Evolutionary conservation across 768 basidiomycete genomes (phyloP).

Genomic region (Suillus variegatus): DNA sequence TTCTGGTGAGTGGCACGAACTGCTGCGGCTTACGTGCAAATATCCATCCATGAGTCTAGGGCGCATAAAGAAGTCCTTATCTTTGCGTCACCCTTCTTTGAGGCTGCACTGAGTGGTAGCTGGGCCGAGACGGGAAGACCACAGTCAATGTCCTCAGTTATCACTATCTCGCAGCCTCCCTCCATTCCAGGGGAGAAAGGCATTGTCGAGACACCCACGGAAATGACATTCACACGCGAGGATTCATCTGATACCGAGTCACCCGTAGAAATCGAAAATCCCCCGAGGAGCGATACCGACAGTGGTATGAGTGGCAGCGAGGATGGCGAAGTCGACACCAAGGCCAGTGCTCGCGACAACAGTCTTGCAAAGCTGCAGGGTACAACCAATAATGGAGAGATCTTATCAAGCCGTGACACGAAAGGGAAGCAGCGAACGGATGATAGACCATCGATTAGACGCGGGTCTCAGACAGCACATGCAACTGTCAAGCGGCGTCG

Average conservation of each 20-base stretch:
- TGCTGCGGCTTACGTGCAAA: slow-evolving; percentile 9
- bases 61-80: slow-evolving; percentile 89
- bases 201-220: slow-evolving; percentile 43
- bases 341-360: slow-evolving; percentile 44
- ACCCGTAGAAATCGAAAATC: slow-evolving; percentile 40
- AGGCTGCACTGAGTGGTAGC: slow-evolving; percentile 85
- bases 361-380: slow-evolving; percentile 67
- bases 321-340: slow-evolving; percentile 29
- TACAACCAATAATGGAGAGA: slow-evolving; percentile 9
- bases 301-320: slow-evolving; percentile 33
- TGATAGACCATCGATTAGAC: slow-evolving; percentile 8
- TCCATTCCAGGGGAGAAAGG: slow-evolving; percentile 52
- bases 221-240: slow-evolving; percentile 63
- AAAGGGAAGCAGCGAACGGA: slow-evolving; percentile 26
- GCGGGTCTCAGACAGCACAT: slow-evolving; percentile 35
- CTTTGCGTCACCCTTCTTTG: slow-evolving; percentile 95
- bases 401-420: slow-evolving; percentile 20
- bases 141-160: slow-evolving; percentile 76
- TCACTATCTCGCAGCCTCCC: slow-evolving; percentile 81
- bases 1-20: slow-evolving; percentile 69
- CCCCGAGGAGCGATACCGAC: slow-evolving; percentile 35
- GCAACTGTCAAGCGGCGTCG: slow-evolving; percentile 44
- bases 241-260: slow-evolving; percentile 48
- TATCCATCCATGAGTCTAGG: slow-evolving; percentile 42
- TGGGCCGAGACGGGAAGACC: slow-evolving; percentile 91